Conservation (phyloP, 2,329 filamentous ascomycete species). For the Botrytis byssoidea region DNA sequence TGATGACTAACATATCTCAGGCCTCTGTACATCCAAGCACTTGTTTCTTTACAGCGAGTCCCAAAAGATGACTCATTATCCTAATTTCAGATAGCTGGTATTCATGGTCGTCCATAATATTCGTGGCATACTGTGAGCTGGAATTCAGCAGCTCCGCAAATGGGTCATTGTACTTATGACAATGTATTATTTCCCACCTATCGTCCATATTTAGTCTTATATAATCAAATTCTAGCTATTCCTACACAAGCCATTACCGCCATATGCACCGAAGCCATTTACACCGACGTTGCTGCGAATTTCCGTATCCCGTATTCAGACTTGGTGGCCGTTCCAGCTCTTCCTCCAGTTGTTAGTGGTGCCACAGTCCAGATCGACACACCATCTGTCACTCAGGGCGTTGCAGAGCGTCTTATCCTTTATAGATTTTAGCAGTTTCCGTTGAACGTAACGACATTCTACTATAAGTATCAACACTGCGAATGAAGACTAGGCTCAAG, state of each 20-base stretch:
- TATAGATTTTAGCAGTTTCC: conserved; percentile 47
- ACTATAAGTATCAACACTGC: neutral
- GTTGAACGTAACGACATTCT: conserved; percentile 37
- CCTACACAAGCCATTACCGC: conserved; percentile 48
- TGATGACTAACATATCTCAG: conserved; percentile 9
- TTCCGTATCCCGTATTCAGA: conserved; percentile 50
- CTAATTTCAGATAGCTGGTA: conserved; percentile 29
- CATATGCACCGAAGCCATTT: conserved; percentile 37
- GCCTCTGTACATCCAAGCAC: conserved; percentile 28
- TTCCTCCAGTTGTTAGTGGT: conserved; percentile 40
- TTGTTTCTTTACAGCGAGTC: conserved; percentile 24
- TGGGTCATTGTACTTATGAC: conserved; percentile 25
- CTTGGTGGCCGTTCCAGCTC: conserved; percentile 44
- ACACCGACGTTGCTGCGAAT: conserved; percentile 43
- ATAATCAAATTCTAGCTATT: conserved; percentile 54
- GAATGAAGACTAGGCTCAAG: conserved; percentile 26
- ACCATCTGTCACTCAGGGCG: conserved; percentile 20
- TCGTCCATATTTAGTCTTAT: conserved; percentile 52
- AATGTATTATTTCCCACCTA: conserved; percentile 40
- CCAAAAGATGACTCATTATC: conserved; percentile 23
- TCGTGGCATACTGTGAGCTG: conserved; percentile 16
- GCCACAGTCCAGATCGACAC: conserved; percentile 34
- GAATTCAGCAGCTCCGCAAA: conserved; percentile 4
- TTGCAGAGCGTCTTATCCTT: conserved; percentile 52
- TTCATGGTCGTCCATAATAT: conserved; percentile 24